Conservation (phyloP, 2,329 filamentous ascomycete genomes). For the Dothidotthia symphoricarpi region DNA sequence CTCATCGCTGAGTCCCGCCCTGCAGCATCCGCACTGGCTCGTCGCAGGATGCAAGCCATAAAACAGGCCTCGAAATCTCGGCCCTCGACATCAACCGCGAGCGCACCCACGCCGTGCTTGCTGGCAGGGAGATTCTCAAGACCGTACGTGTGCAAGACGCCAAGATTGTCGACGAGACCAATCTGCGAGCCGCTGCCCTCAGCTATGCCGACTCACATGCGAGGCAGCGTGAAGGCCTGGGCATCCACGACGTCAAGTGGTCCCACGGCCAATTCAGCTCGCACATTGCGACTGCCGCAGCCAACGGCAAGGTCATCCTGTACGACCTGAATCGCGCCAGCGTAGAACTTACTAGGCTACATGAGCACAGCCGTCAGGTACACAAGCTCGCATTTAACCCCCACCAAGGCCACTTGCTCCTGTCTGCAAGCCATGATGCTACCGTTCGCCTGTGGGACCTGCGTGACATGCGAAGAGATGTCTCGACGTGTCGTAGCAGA, state of each 20-base stretch:
- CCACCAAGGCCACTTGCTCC: conserved; percentile 57
- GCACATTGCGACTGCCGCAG: conserved; percentile 62
- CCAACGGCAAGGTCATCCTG: conserved; percentile 63
- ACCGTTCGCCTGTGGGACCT: conserved; percentile 65
- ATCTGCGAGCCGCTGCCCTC: conserved; percentile 61
- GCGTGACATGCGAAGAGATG: conserved; percentile 53
- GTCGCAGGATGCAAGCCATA: conserved; percentile 59
- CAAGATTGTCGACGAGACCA: conserved; percentile 61
- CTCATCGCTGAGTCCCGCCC: conserved; percentile 11
- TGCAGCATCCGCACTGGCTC: conserved; percentile 46
- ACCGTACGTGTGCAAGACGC: conserved; percentile 60
- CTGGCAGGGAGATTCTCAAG: conserved; percentile 65
- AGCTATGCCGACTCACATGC: conserved; percentile 53
- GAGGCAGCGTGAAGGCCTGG: conserved; percentile 58
- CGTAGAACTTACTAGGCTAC: conserved; percentile 60
- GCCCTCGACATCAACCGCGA: conserved; percentile 64
- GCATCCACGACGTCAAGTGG: conserved; percentile 67
- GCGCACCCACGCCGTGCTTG: conserved; percentile 62
- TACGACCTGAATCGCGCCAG: conserved; percentile 63
- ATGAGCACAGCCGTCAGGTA: conserved; percentile 65
- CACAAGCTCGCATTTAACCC: conserved; percentile 66
- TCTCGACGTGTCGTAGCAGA: conserved; percentile 55
- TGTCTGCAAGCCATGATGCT: conserved; percentile 65
- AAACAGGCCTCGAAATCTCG: conserved; percentile 63
- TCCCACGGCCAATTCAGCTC: conserved; percentile 61